Conservation (phyloP, 306 rosid species). For the Cajanus cajan region DNA sequence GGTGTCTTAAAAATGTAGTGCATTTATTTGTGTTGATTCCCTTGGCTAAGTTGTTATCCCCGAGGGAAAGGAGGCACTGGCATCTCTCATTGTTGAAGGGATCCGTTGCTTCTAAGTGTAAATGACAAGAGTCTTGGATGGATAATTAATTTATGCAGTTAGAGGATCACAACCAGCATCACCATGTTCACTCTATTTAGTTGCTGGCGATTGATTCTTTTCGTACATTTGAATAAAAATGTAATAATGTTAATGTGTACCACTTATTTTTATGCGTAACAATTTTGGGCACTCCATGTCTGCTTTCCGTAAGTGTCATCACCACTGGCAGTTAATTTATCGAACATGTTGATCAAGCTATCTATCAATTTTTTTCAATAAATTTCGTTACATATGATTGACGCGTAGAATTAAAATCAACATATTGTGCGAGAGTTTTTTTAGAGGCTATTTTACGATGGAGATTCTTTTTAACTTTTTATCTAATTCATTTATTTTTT, state of each 20-base stretch:
- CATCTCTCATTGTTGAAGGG: slow-evolving; percentile 6
- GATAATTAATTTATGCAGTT: slow-evolving; percentile 28
- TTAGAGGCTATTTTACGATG: too few species aligned
- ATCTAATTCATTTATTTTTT: too few species aligned
- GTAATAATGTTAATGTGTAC: slow-evolving; percentile 43
- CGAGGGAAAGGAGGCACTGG: slow-evolving; percentile 3
- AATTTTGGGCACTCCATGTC: slow-evolving; percentile 12
- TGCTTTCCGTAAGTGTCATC: background rate
- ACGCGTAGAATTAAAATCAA: background rate
- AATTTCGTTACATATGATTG: background rate
- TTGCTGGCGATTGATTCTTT: slow-evolving; percentile 38
- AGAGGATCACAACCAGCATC: slow-evolving; percentile 41
- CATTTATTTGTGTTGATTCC: slow-evolving; percentile 18
- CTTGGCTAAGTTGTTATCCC: background rate
- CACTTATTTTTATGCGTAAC: slow-evolving; percentile 30
- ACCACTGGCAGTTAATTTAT: background rate
- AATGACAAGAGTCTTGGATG: slow-evolving; percentile 28
- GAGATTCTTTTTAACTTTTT: too few species aligned
- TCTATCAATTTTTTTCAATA: background rate
- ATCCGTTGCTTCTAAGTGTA: slow-evolving; percentile 28
- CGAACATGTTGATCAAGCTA: background rate
- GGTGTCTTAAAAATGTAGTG: background rate
- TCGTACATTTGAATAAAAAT: slow-evolving; percentile 36
- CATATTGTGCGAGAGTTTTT: too few species aligned
- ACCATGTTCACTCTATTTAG: slow-evolving; percentile 22